Evolutionary conservation across 192 early-diverging fungal species (phyloP).

Genomic region (Coemansia sp.): DNA sequence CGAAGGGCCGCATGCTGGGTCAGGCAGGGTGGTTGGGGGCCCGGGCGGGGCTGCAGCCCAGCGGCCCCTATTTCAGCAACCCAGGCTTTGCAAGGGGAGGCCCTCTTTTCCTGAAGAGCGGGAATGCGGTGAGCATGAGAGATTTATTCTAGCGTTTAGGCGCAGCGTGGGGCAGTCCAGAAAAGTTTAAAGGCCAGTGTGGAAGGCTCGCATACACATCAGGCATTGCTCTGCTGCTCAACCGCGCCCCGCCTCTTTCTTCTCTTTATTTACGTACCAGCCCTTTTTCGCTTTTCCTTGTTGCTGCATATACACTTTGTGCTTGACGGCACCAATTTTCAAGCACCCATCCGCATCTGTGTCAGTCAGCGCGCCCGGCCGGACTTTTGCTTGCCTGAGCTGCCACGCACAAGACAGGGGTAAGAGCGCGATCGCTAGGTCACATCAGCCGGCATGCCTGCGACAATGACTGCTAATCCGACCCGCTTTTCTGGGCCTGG

Average conservation of each 20-base stretch:
- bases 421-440: slow-evolving; percentile 10
- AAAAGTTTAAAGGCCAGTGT: slow-evolving; percentile 29
- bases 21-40: slow-evolving; percentile 3
- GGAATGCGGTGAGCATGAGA: slow-evolving; percentile 4
- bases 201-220: neutral
- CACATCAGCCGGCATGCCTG: neutral
- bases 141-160: neutral
- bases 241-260: slow-evolving; percentile 7
- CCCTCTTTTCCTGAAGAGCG: slow-evolving; percentile 9
- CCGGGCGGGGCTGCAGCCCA: slow-evolving; percentile 6
- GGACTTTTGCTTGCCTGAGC: neutral
- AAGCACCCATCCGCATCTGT: neutral
- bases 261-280: neutral
- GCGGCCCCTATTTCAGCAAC: neutral
- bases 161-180: neutral
- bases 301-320: neutral
- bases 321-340: neutral
- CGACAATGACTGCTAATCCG: slow-evolving; percentile 10
- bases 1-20: neutral
- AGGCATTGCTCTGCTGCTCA: slow-evolving; percentile 3
- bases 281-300: slow-evolving; percentile 6
- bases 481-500: slow-evolving; percentile 5
- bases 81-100: neutral
- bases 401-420: neutral
- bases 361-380: neutral